Base-by-base conservation (phyloP, 2,329 filamentous ascomycete genomes). In the Xylariaceae sp. region DNA sequence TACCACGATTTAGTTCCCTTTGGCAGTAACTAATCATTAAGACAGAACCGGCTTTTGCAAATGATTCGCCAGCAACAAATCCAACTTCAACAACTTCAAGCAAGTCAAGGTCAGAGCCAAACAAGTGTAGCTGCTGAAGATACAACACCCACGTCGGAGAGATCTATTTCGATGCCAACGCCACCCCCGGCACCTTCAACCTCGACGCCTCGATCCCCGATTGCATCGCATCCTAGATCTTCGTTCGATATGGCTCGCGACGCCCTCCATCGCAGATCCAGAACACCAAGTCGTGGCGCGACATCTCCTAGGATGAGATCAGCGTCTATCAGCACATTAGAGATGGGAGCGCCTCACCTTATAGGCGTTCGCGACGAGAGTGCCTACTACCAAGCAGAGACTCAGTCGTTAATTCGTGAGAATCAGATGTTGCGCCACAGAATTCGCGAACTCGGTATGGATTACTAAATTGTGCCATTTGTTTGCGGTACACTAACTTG, bases 301-400 rank as follows among this genome's bases (percentile, higher is more conserved):
- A 70, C 72, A 68, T 81, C 84, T 65, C 75, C 89, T 64, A 71
- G 80, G 70, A 65, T 88, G 67, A 72, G 83, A 66, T 74, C 84
- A 45, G 78, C 82, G 37, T 86, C 83, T 2, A 83, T 86, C 62
- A 81, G 81, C 54, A 81, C 74, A 18, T 84, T 74, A 18, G 85
- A 88, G 52, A 80, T 77, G 50, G 81, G 80, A 32, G 87, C 91
- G 49, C 65, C 70, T 26, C 85, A 81, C 75, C 73, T 81, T 46
- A 78, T 89, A 1, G 83, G 82, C n/a, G 83, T 82, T 7, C 79
- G 89, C 18, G 89, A 92, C 66, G 89, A 93, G 70, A 87, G 82
- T 61, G 87, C 88, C 0, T 92, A 91, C 70, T 93, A 93, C 67
- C 89, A 92, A 71, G 89, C 89, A 3, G 90, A 93, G 74, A 91